Percentiles rank a stretch among this genome's conserved stretches.
Evolutionary conservation across 1,284 basidiomycete genomes (phyloP).

Genomic region (Baeospora myosura): DNA sequence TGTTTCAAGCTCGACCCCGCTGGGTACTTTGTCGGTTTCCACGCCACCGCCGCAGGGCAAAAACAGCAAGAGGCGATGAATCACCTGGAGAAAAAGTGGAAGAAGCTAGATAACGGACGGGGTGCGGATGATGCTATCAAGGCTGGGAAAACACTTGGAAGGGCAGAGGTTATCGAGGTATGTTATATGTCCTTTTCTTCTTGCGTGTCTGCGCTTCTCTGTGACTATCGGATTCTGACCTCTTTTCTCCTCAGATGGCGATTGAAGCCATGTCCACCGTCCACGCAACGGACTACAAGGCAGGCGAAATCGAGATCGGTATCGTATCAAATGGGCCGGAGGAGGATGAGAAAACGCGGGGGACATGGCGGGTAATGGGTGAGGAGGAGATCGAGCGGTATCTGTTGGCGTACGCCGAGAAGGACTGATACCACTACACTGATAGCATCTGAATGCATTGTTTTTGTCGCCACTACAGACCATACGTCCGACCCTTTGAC

Average conservation of each 20-base stretch:
- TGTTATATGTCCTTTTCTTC: slow-evolving; percentile 16
- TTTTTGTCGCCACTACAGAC: too few species aligned
- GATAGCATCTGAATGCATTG: too few species aligned
- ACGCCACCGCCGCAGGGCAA: slow-evolving; percentile 92
- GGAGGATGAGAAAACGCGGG: slow-evolving; percentile 60
- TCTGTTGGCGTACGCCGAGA: slow-evolving; percentile 88
- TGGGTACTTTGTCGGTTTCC: slow-evolving; percentile 97
- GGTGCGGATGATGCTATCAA: slow-evolving; percentile 68
- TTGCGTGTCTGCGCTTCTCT: slow-evolving; percentile 30
- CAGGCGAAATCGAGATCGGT: slow-evolving; percentile 82
- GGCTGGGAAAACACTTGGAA: slow-evolving; percentile 59
- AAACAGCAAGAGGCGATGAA: slow-evolving; percentile 99
- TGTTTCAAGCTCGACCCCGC: slow-evolving; percentile 98
- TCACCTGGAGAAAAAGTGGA: slow-evolving; percentile 98
- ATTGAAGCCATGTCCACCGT: slow-evolving; percentile 92
- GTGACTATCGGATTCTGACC: neutral
- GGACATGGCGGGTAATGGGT: slow-evolving; percentile 78
- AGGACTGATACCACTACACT: too few species aligned
- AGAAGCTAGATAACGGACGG: slow-evolving; percentile 76
- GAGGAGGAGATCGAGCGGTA: slow-evolving; percentile 82
- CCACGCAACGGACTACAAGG: slow-evolving; percentile 92
- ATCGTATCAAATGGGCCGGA: slow-evolving; percentile 69
- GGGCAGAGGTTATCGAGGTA: slow-evolving; percentile 80
- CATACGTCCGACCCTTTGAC: too few species aligned
- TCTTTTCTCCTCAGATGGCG: slow-evolving; percentile 57